phyloP scores from a whole-genome alignment of 140 eudicot genomes.

The Senecio squalidus region DNA sequence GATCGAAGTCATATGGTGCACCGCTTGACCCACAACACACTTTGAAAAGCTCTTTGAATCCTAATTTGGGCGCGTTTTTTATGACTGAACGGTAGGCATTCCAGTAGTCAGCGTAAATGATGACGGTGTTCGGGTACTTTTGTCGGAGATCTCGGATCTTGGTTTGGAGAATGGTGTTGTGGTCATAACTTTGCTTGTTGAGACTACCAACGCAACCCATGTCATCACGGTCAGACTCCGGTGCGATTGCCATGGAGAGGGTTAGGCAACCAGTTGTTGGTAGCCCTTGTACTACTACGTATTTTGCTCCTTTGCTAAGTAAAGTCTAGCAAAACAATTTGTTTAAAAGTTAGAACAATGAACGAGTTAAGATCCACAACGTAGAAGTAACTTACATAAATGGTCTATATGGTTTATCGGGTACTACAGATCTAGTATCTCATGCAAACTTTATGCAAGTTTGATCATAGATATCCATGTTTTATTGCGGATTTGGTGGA shows the following conservation, averaged over 20 bases:
- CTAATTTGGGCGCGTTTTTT: conserved; percentile 38
- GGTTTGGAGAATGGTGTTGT: conserved; percentile 66
- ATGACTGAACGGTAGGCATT: conserved; percentile 46
- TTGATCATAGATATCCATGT: too few species aligned
- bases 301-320: conserved; percentile 65
- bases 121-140: conserved; percentile 40
- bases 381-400: too few species aligned
- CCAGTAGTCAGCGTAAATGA: conserved; percentile 70
- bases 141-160: conserved; percentile 35
- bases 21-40: conserved; percentile 75
- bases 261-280: conserved; percentile 90
- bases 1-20: conserved; percentile 48
- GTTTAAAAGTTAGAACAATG: not conserved
- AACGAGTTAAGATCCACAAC: not conserved
- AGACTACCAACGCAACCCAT: conserved; percentile 52
- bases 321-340: conserved; percentile 27
- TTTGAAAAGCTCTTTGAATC: conserved; percentile 54
- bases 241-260: conserved; percentile 53
- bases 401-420: too few species aligned
- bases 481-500: too few species aligned
- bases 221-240: conserved; percentile 55
- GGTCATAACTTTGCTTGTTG: conserved; percentile 49
- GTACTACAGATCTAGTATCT: too few species aligned
- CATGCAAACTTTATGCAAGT: too few species aligned
- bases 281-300: conserved; percentile 70